These are phyloP conservation scores for Zygosaccharomyces lentus DNA, from an alignment of 805 yeast genomes.

Conservation along the genomic window DNA sequence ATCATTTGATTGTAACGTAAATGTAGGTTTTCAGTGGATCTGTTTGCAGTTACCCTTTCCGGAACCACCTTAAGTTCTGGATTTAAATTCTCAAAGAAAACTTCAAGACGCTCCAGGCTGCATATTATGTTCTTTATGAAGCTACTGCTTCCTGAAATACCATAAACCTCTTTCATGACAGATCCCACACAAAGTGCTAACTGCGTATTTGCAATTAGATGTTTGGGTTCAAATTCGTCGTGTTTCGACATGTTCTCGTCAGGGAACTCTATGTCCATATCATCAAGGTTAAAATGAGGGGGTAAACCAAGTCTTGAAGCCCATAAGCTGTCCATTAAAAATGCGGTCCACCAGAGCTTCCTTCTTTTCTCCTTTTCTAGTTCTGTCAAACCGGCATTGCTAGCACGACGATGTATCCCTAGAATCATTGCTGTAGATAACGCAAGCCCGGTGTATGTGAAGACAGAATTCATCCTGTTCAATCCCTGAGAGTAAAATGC, in stretches of 20 bases:
- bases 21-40: slow-evolving; percentile 35
- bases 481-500: slow-evolving; percentile 38
- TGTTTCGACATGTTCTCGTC: slow-evolving; percentile 19
- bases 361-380: slow-evolving; percentile 34
- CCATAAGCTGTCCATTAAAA: slow-evolving; percentile 36
- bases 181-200: slow-evolving; percentile 29
- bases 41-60: slow-evolving; percentile 17
- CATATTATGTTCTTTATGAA: slow-evolving; percentile 21
- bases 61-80: slow-evolving; percentile 11
- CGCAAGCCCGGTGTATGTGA: slow-evolving; percentile 36
- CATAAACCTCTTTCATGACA: slow-evolving; percentile 35
- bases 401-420: slow-evolving; percentile 33
- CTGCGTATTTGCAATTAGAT: slow-evolving; percentile 26
- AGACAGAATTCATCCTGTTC: slow-evolving; percentile 37
- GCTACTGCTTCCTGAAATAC: slow-evolving; percentile 27
- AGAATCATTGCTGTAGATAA: slow-evolving; percentile 32
- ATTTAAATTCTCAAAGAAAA: slow-evolving; percentile 25
- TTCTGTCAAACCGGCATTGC: slow-evolving; percentile 9
- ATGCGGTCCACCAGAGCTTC: slow-evolving; percentile 41
- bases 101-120: slow-evolving; percentile 24
- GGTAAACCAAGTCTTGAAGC: slow-evolving; percentile 39
- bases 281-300: slow-evolving; percentile 33
- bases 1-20: slow-evolving; percentile 36
- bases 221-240: slow-evolving; percentile 33
- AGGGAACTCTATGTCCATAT: slow-evolving; percentile 33